Evolutionary conservation across 2,329 filamentous ascomycete genomes (phyloP).

Genomic region (Hymenoscyphus infarciens): DNA sequence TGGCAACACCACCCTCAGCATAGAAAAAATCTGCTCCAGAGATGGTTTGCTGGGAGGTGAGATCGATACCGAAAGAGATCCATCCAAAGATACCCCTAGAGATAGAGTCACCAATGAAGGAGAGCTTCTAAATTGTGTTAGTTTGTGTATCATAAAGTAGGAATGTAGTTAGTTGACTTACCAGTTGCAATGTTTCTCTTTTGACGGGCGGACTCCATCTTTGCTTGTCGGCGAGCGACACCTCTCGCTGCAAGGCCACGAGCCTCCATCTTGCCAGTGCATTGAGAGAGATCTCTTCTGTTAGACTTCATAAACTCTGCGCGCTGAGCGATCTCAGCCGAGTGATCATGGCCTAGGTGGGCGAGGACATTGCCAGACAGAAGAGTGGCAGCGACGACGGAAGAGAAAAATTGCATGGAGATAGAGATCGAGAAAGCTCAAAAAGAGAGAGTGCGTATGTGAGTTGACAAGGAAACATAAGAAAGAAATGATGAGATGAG

Average conservation of each 20-base stretch:
- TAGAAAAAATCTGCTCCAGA: not conserved
- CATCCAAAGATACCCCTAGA: slow-evolving; percentile 52
- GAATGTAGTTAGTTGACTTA: slow-evolving; percentile 8
- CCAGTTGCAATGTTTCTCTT: slow-evolving; percentile 31
- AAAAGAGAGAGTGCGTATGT: slow-evolving; percentile 7
- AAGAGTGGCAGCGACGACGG: slow-evolving; percentile 11
- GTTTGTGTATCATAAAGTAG: not conserved
- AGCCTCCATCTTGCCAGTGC: slow-evolving; percentile 38
- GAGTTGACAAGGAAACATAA: slow-evolving; percentile 6
- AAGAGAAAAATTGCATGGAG: slow-evolving; percentile 36
- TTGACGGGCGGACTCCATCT: slow-evolving; percentile 35
- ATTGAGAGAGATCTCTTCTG: slow-evolving; percentile 39
- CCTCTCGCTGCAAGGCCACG: slow-evolving; percentile 37
- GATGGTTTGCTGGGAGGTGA: not conserved
- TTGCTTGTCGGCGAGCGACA: slow-evolving; percentile 36
- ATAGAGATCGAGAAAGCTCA: not conserved
- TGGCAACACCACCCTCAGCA: slow-evolving; percentile 4
- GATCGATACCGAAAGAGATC: slow-evolving; percentile 45
- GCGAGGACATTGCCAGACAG: slow-evolving; percentile 28
- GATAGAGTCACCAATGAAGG: slow-evolving; percentile 50
- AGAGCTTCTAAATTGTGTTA: slow-evolving; percentile 21
- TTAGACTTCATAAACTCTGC: slow-evolving; percentile 35
- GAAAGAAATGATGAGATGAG: slow-evolving; percentile 6
- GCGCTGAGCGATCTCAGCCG: slow-evolving; percentile 36
- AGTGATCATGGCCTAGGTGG: slow-evolving; percentile 40